Evolutionary conservation across 2,329 filamentous ascomycete species (phyloP).

Genomic region (Neurospora crassa): DNA sequence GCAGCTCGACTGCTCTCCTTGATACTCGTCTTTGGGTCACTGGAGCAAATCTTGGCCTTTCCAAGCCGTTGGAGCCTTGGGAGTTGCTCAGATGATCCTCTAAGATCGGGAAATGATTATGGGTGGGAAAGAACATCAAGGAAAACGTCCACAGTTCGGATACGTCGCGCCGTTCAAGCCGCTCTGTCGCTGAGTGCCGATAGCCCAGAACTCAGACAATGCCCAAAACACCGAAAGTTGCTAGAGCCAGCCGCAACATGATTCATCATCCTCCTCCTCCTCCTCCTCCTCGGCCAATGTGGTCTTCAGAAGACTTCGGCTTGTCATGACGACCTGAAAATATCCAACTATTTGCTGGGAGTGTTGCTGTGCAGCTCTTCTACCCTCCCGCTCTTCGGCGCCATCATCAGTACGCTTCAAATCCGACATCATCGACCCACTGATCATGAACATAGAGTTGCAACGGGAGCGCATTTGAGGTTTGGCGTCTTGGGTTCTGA

Average conservation of each 20-base stretch:
- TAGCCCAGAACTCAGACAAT: background rate
- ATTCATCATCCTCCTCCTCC: background rate
- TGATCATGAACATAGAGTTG: background rate
- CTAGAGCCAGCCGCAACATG: background rate
- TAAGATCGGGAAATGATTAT: background rate
- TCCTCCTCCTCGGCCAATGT: background rate
- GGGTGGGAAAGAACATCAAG: background rate
- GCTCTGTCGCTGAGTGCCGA: background rate
- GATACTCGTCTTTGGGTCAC: background rate
- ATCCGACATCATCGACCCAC: background rate
- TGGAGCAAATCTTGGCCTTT: background rate
- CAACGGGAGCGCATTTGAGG: background rate
- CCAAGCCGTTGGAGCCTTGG: background rate
- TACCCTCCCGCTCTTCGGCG: background rate
- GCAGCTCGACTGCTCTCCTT: background rate
- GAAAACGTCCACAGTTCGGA: background rate
- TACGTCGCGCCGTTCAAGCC: background rate
- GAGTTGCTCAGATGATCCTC: background rate
- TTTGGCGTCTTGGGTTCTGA: background rate
- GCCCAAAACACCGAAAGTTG: background rate
- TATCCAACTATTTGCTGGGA: background rate
- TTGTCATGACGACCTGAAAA: background rate
- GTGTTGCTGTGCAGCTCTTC: background rate
- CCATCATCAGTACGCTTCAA: background rate
- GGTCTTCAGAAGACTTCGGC: background rate